Percentiles rank a stretch among this genome's conserved stretches.
phyloP scores from a whole-genome alignment of 257 asterid genomes.

The Solanum rostratum region DNA sequence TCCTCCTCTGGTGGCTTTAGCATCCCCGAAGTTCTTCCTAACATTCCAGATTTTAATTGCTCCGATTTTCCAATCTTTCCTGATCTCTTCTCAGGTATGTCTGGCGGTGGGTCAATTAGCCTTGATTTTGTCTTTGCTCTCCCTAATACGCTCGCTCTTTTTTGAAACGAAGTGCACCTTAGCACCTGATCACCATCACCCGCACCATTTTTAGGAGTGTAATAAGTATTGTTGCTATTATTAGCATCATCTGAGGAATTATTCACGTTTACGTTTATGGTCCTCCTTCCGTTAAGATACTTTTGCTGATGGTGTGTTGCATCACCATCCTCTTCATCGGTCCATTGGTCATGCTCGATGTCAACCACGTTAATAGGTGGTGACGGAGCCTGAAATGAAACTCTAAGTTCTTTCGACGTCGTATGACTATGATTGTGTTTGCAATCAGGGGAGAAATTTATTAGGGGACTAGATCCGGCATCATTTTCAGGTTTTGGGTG shows the following conservation, averaged over 20 bases:
- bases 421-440: not conserved
- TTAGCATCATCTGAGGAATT: not conserved
- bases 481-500: not conserved
- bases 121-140: conserved; percentile 58
- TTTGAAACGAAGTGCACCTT: conserved; percentile 48
- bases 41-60: conserved; percentile 28
- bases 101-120: conserved; percentile 47
- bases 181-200: conserved; percentile 33
- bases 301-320: not conserved
- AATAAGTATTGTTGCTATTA: not conserved
- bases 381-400: conserved; percentile 13
- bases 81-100: conserved; percentile 25
- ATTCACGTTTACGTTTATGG: not conserved
- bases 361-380: conserved; percentile 18
- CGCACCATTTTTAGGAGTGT: not conserved
- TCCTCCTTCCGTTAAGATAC: conserved; percentile 18
- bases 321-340: conserved; percentile 20
- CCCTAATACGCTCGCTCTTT: conserved; percentile 33
- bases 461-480: not conserved
- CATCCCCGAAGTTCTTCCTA: conserved; percentile 41
- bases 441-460: not conserved
- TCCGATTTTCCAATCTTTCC: conserved; percentile 31
- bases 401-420: conserved; percentile 24
- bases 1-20: conserved; percentile 29
- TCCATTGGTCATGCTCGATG: conserved; percentile 23